These are phyloP conservation scores for Cladophialophora carrionii DNA, from an alignment of 2,329 filamentous ascomycete genomes.

Conservation along the genomic window DNA sequence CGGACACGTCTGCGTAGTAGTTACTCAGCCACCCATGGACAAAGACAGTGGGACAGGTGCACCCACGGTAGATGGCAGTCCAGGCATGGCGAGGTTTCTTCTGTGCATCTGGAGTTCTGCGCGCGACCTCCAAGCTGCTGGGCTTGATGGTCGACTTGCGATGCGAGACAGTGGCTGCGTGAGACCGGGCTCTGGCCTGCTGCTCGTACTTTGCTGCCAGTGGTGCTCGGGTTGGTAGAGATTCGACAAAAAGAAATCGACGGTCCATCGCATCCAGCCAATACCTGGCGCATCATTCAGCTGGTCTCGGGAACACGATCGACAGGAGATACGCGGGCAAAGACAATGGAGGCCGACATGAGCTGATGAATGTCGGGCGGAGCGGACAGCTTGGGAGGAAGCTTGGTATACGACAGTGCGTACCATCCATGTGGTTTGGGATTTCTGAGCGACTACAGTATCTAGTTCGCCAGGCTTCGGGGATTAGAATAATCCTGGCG, in stretches of 20 bases:
- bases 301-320: no score
- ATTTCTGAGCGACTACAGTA: no score
- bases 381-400: no score
- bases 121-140: background rate
- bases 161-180: background rate
- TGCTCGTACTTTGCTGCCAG: background rate
- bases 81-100: background rate
- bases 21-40: background rate
- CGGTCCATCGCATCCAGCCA: background rate
- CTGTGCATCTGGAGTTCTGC: background rate
- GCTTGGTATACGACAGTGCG: no score
- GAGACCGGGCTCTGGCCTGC: background rate
- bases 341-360: no score
- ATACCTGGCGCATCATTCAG: no score
- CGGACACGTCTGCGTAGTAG: background rate
- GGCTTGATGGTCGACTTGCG: background rate
- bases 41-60: background rate
- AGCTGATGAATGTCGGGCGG: no score
- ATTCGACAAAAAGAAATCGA: background rate
- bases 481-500: no score
- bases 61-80: background rate
- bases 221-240: background rate
- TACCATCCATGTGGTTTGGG: no score
- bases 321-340: no score
- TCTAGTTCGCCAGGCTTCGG: no score